Evolutionary conservation across 1,139 yeast genomes (phyloP).

Genomic region (Pichia sp.): DNA sequence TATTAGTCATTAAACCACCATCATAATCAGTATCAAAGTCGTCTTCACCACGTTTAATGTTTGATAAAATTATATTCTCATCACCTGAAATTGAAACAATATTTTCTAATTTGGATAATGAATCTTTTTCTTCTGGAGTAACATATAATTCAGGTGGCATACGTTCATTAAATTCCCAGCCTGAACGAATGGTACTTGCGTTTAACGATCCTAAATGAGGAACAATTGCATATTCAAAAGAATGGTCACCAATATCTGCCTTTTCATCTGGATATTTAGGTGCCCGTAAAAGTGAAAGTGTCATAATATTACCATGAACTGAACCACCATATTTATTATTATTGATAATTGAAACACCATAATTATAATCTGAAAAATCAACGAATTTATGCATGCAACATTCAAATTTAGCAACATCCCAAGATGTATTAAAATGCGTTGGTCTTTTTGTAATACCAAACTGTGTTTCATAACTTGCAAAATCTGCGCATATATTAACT

Average conservation of each 20-base stretch:
- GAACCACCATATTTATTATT: constrained; percentile 88
- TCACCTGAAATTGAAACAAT: constrained; percentile 39
- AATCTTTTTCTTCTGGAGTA: constrained; percentile 11
- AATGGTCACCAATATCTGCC: constrained; percentile 91
- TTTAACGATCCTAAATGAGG: constrained; percentile 73
- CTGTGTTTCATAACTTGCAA: constrained; percentile 86
- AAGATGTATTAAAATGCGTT: constrained; percentile 86
- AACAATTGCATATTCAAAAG: constrained; percentile 72
- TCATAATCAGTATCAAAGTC: constrained; percentile 46
- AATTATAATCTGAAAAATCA: constrained; percentile 77
- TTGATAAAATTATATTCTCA: constrained; percentile 59
- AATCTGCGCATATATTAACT: constrained; percentile 68
- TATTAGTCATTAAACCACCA: constrained; percentile 28
- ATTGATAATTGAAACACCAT: constrained; percentile 84
- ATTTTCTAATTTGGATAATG: constrained; percentile 11
- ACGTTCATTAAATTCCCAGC: constrained; percentile 69
- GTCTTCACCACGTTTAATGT: constrained; percentile 83
- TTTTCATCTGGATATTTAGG: constrained; percentile 88
- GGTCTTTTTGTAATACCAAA: constrained; percentile 88
- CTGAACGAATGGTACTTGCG: constrained; percentile 62
- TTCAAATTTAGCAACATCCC: constrained; percentile 97
- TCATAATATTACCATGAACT: constrained; percentile 82
- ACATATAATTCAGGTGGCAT: constrained; percentile 19
- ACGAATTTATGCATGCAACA: constrained; percentile 93
- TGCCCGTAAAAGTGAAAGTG: constrained; percentile 74